Evolutionary conservation across 2,329 filamentous ascomycete species (phyloP).

Genomic region (Fusarium algeriense): DNA sequence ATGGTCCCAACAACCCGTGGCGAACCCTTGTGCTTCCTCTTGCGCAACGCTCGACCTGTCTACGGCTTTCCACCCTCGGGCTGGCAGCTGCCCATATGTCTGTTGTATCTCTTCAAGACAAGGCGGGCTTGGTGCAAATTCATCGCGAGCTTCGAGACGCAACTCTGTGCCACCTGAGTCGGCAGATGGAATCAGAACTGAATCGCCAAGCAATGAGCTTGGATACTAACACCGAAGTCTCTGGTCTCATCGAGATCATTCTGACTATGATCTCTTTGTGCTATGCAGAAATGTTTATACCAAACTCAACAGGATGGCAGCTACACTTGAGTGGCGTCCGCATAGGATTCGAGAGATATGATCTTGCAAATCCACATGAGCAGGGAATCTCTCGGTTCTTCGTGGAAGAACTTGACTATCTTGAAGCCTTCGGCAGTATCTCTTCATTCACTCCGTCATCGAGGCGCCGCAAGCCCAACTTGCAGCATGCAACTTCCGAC

Average conservation of each 20-base stretch:
- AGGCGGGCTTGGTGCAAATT: background rate
- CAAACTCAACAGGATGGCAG: background rate
- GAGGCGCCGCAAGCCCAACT: background rate
- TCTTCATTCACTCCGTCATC: background rate
- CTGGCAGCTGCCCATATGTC: slow-evolving; percentile 12
- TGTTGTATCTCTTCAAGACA: background rate
- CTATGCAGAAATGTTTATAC: slow-evolving; percentile 7
- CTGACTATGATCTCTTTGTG: background rate
- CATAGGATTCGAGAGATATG: background rate
- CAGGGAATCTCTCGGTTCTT: background rate
- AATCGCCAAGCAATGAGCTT: background rate
- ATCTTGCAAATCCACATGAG: background rate
- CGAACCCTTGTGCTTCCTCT: slow-evolving; percentile 3
- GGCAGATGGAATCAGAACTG: background rate
- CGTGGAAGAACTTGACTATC: background rate
- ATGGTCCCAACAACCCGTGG: slow-evolving; percentile 4
- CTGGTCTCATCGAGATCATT: background rate
- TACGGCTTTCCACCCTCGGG: background rate
- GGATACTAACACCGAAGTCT: background rate
- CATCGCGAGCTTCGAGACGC: background rate
- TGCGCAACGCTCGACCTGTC: background rate
- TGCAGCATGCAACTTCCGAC: background rate
- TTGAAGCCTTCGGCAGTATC: background rate
- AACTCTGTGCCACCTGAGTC: background rate
- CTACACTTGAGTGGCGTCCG: background rate